Evolutionary conservation across 2,329 filamentous ascomycete genomes (phyloP), one percentile per base, ranked within the genome.

Genomic region (Colletotrichum noveboracense): DNA sequence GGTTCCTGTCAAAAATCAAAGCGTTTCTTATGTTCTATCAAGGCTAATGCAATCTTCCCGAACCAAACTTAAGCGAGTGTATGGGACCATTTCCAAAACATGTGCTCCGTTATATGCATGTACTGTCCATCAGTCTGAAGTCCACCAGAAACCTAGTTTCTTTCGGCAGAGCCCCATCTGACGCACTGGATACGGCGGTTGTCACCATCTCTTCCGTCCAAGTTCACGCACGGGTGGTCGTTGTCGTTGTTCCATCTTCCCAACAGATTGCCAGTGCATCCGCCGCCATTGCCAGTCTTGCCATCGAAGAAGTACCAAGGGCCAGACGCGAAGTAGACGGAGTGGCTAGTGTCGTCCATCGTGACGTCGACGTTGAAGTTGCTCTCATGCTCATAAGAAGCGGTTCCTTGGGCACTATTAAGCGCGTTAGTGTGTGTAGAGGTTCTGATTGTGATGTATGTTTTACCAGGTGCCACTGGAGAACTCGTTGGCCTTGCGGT

Each of bases 331-430:
- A 70, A 70, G 68, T 70, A 70, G 68, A 70, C 58, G 36, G 68
- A 70, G 14, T 70, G 68, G 58, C 68, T 70, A 21, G 68, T 70
- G 21, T 70, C 68, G 14, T 70, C 68, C 68, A 70, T 70, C 3
- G 68, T 70, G 26, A 70, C 68, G 28, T 70, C 68, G 2, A 70
- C 58, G 36, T 70, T 70, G 68, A 70, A 70, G 68, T 70, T 70
- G 68, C 68, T 70, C 12, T 70, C 36, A 12, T 70, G 68, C 68
- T 70, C 56, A 5, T 70, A 70, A 4, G 68, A 70, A 13, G 68
- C 68, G 21, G 68, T 70, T 7, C 68, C 68, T 14, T 70, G 68
- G 36, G 43, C 43, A 52, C n/a, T 52, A 5, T 52, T 0, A 6
- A 52, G 43, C 2, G n/a, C 0, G 43, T 52, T 13, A 52, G 43